Percentiles rank a stretch among this genome's conserved stretches.
Conservation (phyloP, 176 grass and related monocot genomes). For the Cenchrus americanus region DNA sequence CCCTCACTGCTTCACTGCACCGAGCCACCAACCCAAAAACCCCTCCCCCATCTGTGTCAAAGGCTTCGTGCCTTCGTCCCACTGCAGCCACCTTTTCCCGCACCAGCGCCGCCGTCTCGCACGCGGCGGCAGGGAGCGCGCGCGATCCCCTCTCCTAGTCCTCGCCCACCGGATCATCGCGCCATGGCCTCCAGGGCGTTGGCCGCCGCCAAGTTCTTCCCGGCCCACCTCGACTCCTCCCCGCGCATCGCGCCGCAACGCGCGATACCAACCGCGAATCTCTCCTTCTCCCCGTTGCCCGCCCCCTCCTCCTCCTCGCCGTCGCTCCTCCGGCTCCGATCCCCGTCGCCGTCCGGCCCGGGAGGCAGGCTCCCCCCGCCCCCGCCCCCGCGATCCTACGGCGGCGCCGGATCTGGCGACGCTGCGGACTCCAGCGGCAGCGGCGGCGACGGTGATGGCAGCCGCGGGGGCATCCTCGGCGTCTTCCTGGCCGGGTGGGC, state of each 20-base stretch:
- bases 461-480: slow-evolving; percentile 57
- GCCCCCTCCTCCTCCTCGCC: slow-evolving; percentile 26
- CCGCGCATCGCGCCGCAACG: slow-evolving; percentile 35
- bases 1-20: not conserved
- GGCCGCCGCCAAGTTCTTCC: slow-evolving; percentile 45
- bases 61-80: not conserved
- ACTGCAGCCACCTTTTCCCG: not conserved
- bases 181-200: slow-evolving; percentile 68
- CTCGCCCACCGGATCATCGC: slow-evolving; percentile 27
- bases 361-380: slow-evolving; percentile 58
- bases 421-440: slow-evolving; percentile 41
- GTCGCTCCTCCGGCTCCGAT: slow-evolving; percentile 44
- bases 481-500: slow-evolving; percentile 76
- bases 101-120: slow-evolving; percentile 7
- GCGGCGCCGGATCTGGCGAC: slow-evolving; percentile 66
- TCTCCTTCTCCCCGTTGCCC: slow-evolving; percentile 44
- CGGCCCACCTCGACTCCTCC: slow-evolving; percentile 48
- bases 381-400: slow-evolving; percentile 52
- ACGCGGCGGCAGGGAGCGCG: slow-evolving; percentile 3
- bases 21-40: slow-evolving; percentile 38
- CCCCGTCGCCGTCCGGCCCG: slow-evolving; percentile 45
- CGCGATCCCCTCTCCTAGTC: not conserved
- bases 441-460: not conserved
- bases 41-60: not conserved
- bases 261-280: slow-evolving; percentile 39